Evolutionary conservation across 2,329 filamentous ascomycete species (phyloP).

Genomic region (Diaporthe helianthi): DNA sequence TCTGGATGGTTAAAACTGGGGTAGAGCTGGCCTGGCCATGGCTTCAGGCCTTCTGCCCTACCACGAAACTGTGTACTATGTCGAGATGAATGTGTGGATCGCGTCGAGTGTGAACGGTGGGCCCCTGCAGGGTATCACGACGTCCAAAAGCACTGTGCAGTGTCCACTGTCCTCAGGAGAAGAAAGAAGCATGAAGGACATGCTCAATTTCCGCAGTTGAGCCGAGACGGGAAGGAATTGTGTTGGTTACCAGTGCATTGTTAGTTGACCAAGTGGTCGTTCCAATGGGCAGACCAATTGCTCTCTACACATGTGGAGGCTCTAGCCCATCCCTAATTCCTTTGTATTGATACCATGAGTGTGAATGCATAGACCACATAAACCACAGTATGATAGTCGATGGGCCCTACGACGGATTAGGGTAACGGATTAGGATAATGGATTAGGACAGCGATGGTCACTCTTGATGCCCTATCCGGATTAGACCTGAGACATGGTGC

Average conservation of each 20-base stretch:
- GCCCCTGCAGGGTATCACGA: too few species aligned
- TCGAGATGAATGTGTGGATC: neutral
- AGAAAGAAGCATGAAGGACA: neutral
- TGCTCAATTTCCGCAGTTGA: constrained; percentile 18
- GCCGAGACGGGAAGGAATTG: neutral
- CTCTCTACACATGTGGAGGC: too few species aligned
- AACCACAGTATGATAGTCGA: too few species aligned
- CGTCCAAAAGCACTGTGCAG: neutral
- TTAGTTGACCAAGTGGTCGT: neutral
- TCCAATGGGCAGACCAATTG: neutral
- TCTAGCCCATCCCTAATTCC: too few species aligned
- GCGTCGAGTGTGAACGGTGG: neutral
- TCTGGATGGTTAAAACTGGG: neutral
- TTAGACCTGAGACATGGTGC: too few species aligned
- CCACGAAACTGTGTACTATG: neutral
- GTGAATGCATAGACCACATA: too few species aligned
- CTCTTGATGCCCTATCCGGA: too few species aligned
- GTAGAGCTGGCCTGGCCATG: neutral
- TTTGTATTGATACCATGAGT: too few species aligned
- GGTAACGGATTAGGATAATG: too few species aligned
- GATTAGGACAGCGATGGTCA: too few species aligned
- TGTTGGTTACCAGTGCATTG: neutral
- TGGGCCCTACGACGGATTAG: too few species aligned
- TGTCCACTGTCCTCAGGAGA: too few species aligned
- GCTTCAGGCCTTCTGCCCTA: neutral